Conservation (phyloP, 2,329 filamentous ascomycete species). For the Fusarium kyushuense region DNA sequence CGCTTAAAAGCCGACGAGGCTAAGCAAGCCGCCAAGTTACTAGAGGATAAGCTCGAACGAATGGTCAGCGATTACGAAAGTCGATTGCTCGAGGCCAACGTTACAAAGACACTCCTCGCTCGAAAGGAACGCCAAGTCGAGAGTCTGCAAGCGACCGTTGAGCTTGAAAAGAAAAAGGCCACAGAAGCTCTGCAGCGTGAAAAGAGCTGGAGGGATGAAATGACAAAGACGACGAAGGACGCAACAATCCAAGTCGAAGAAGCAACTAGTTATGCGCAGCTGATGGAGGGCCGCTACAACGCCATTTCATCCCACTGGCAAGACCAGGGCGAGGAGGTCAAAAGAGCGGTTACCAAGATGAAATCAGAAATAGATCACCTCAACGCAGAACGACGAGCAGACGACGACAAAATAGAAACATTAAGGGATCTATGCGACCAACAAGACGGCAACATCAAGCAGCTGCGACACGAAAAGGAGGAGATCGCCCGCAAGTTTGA, state of each 20-base stretch:
- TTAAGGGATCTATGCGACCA: conserved; percentile 79
- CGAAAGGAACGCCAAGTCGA: conserved; percentile 82
- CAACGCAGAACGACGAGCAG: conserved; percentile 66
- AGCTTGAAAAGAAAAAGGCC: conserved; percentile 72
- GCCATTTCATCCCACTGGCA: conserved; percentile 75
- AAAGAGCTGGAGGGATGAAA: conserved; percentile 70
- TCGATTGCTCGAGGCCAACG: conserved; percentile 74
- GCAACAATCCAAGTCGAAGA: conserved; percentile 73
- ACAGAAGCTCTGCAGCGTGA: conserved; percentile 70
- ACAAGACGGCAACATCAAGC: conserved; percentile 75
- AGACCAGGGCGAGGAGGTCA: conserved; percentile 73
- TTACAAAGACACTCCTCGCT: conserved; percentile 77
- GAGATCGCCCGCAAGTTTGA: conserved; percentile 71
- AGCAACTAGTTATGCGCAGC: conserved; percentile 71
- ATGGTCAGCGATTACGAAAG: conserved; percentile 76
- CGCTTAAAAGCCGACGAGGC: conserved; percentile 75
- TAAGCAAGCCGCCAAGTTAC: conserved; percentile 73
- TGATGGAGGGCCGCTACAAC: conserved; percentile 78
- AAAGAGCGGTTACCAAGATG: conserved; percentile 63
- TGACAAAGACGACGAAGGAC: conserved; percentile 71
- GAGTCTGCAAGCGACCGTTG: conserved; percentile 72
- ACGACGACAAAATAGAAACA: conserved; percentile 73
- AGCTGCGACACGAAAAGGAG: conserved; percentile 70
- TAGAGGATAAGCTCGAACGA: conserved; percentile 78
- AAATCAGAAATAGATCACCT: conserved; percentile 66